Base-by-base conservation (phyloP, 2,329 filamentous ascomycete genomes). In the Botrytis aclada region DNA sequence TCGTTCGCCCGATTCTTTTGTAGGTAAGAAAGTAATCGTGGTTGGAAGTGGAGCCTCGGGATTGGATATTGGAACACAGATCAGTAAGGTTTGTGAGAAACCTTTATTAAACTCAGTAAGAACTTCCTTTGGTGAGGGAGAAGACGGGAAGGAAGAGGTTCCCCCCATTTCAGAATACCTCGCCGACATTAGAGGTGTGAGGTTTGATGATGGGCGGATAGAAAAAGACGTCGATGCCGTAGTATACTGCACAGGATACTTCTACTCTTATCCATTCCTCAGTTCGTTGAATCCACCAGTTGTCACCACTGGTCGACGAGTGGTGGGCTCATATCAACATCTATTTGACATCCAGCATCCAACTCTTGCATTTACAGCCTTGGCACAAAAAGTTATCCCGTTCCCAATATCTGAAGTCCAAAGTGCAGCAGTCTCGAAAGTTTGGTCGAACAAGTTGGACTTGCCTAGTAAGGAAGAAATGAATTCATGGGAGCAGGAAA, bases 201-300 rank as follows among this genome's bases (percentile, higher is more conserved):
- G 86, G 45, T 93, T 97, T 75, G 84, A 86, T 58, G 86, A 93
- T 78, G 92, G 91, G 3, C 85, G 84, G 0, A 79, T 91, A 16
- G 92, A 94, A 79, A 83, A 83, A 4, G 84, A 90, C 47, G 82
- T 98, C 72, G 95, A 98, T 78, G 87, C 89, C 1, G 84, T 98
- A 9, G 81, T 98, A 41, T 98, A 95, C 82, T 95, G 93, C 81
- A 98, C 95, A 0, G 95, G 95, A 0, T 98, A 97, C 79, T 88
- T 97, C 72, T 97, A 93, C 82, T 90, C 91, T 8, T 92, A 92
- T 73, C 94, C 94, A 0, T 98, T 97, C 79, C 80, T 91, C 7
- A 80, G 81, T 20, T 80, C 82, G 3, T 76, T 88, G 7, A 78
- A 83, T 22, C 82, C 89, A 0, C 84, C 88, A 0, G 80, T 94